Conservation (phyloP, 495 filamentous ascomycete species). For the Xylaria acuta region DNA sequence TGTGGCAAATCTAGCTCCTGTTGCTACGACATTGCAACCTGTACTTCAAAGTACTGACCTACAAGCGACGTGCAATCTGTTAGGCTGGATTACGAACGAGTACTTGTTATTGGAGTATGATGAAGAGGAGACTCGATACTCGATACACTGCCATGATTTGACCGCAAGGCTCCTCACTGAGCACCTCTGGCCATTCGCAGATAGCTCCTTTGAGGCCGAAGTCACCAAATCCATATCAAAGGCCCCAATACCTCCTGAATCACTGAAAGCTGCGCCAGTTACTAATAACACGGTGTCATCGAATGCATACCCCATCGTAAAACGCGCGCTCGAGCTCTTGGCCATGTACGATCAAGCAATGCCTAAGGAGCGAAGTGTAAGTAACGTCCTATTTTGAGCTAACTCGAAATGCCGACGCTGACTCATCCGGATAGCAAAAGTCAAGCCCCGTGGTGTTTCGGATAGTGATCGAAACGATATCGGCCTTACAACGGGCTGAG, state of each 20-base stretch:
- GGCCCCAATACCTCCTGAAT: constrained; percentile 47
- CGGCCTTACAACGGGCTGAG: constrained; percentile 59
- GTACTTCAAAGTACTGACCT: constrained; percentile 51
- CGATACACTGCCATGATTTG: constrained; percentile 71
- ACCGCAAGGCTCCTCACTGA: constrained; percentile 62
- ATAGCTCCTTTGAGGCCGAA: constrained; percentile 57
- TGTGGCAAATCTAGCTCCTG: constrained; percentile 52
- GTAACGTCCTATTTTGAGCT: constrained; percentile 39
- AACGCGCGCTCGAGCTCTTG: constrained; percentile 81
- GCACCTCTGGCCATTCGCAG: constrained; percentile 60
- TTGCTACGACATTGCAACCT: constrained; percentile 52
- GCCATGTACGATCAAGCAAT: constrained; percentile 76
- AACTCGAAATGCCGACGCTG: constrained; percentile 28
- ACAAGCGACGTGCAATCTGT: constrained; percentile 72
- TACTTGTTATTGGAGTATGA: constrained; percentile 79
- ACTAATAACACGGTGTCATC: constrained; percentile 61
- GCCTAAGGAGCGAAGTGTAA: constrained; percentile 74
- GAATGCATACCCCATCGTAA: constrained; percentile 64
- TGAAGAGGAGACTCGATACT: constrained; percentile 71
- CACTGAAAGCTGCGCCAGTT: constrained; percentile 50
- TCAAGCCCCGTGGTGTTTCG: constrained; percentile 57
- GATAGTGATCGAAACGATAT: constrained; percentile 54
- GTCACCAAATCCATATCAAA: constrained; percentile 57
- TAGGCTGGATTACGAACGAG: constrained; percentile 80
- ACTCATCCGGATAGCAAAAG: constrained; percentile 56